Conservation (phyloP, 495 filamentous ascomycete genomes). For the Podospora sp. region DNA sequence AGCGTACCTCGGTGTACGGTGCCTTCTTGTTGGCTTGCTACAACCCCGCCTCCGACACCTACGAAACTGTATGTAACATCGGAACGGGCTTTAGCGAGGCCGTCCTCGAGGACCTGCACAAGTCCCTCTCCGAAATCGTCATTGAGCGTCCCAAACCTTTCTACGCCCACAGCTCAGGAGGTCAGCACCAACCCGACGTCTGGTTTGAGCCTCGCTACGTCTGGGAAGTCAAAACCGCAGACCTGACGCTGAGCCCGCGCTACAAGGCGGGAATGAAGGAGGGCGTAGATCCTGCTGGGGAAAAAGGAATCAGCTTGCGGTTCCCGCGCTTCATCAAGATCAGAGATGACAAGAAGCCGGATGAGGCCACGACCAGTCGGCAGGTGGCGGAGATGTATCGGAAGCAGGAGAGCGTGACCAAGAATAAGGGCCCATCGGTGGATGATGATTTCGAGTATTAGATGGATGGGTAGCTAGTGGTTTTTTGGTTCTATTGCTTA, state of each 20-base stretch:
- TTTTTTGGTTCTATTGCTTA: neutral
- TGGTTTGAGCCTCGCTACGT: slow-evolving; percentile 96
- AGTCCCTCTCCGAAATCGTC: slow-evolving; percentile 64
- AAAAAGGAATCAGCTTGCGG: slow-evolving; percentile 83
- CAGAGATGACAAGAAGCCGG: slow-evolving; percentile 91
- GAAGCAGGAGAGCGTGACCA: slow-evolving; percentile 82
- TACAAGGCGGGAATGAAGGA: slow-evolving; percentile 79
- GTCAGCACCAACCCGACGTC: slow-evolving; percentile 93
- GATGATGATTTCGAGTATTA: slow-evolving; percentile 99
- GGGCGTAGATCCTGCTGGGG: slow-evolving; percentile 65
- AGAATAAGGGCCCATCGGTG: slow-evolving; percentile 75
- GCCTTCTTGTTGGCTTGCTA: slow-evolving; percentile 95
- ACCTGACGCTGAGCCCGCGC: slow-evolving; percentile 86
- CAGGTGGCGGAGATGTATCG: slow-evolving; percentile 96
- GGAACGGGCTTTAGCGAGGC: slow-evolving; percentile 95
- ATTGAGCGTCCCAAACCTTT: slow-evolving; percentile 94
- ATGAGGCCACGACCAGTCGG: slow-evolving; percentile 79
- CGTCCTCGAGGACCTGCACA: slow-evolving; percentile 79
- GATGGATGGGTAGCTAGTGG: neutral
- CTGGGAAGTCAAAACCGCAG: slow-evolving; percentile 97
- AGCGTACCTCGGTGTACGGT: slow-evolving; percentile 92
- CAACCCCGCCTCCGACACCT: slow-evolving; percentile 73
- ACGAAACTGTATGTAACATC: slow-evolving; percentile 97
- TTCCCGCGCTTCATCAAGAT: slow-evolving; percentile 91
- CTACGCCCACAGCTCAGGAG: slow-evolving; percentile 79